Conservation (phyloP, 306 rosid genomes). For the Gynostemma pentaphyllum region DNA sequence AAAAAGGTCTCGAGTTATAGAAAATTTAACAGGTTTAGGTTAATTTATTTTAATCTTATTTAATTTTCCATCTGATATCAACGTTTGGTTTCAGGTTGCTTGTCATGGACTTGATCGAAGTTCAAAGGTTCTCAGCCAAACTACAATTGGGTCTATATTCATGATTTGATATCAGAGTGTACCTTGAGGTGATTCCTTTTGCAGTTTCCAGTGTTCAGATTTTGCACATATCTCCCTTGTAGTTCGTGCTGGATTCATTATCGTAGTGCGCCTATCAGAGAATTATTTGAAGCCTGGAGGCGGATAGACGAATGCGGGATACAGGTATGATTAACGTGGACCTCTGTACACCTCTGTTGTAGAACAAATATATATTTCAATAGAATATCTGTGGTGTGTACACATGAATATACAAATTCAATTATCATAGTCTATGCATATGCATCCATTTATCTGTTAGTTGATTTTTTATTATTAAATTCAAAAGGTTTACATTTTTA, state of each 20-base stretch:
- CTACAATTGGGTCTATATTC: constrained; percentile 82
- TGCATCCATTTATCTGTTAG: not conserved
- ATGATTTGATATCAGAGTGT: constrained; percentile 43
- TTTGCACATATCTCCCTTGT: not conserved
- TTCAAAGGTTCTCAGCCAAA: constrained; percentile 92
- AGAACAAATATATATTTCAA: not conserved
- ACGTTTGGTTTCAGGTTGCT: constrained; percentile 53
- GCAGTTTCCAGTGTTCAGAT: constrained; percentile 14
- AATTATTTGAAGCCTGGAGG: not conserved
- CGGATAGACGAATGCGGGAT: not conserved
- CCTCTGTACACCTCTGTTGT: not conserved
- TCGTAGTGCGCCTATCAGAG: not conserved
- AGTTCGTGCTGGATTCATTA: constrained; percentile 4
- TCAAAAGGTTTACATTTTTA: not conserved
- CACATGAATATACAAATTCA: not conserved
- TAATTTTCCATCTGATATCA: not conserved
- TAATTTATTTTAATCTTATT: too few species aligned
- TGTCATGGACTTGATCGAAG: constrained; percentile 96
- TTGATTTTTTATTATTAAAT: not conserved
- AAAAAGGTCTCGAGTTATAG: too few species aligned
- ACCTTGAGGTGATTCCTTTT: constrained; percentile 5
- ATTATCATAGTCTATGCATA: not conserved
- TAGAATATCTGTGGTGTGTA: not conserved
- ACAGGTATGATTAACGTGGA: constrained; percentile 10
- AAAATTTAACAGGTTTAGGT: too few species aligned